A percentile compares a stretch with the other conserved stretches of the same genome.
Evolutionary conservation across 345 rosid species (phyloP).

Genomic region (Firmiana major): DNA sequence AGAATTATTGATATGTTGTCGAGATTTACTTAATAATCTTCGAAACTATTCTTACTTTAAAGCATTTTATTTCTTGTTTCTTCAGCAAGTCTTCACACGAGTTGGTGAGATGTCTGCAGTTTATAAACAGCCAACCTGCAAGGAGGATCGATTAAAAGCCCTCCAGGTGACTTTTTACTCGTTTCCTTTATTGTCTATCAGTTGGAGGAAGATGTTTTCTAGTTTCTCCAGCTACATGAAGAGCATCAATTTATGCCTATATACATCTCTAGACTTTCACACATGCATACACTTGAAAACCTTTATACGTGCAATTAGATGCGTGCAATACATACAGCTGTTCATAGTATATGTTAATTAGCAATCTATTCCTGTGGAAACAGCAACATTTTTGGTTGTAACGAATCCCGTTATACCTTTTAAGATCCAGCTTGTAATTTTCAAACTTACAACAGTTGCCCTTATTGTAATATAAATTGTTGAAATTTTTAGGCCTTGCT

Average conservation of each 20-base stretch:
- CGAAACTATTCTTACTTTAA: neutral
- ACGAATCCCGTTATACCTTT: too few species aligned
- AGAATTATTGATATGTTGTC: too few species aligned
- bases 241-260: neutral
- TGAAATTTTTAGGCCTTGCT: conserved; percentile 46
- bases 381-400: neutral
- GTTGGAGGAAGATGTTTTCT: neutral
- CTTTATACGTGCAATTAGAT: neutral
- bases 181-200: neutral
- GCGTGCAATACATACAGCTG: too few species aligned
- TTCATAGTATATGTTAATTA: neutral
- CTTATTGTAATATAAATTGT: neutral
- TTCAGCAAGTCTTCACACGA: conserved; percentile 48
- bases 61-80: neutral
- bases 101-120: conserved; percentile 52
- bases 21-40: too few species aligned
- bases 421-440: too few species aligned
- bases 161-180: conserved; percentile 44
- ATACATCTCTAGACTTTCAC: neutral
- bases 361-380: neutral
- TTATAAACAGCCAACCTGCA: conserved; percentile 44
- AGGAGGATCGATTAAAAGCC: conserved; percentile 48
- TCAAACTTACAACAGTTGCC: too few species aligned
- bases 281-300: neutral
- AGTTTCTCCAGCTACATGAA: neutral